Evolutionary conservation across 2,329 filamentous ascomycete genomes (phyloP).

Genomic region (Stemphylium vesicarium): DNA sequence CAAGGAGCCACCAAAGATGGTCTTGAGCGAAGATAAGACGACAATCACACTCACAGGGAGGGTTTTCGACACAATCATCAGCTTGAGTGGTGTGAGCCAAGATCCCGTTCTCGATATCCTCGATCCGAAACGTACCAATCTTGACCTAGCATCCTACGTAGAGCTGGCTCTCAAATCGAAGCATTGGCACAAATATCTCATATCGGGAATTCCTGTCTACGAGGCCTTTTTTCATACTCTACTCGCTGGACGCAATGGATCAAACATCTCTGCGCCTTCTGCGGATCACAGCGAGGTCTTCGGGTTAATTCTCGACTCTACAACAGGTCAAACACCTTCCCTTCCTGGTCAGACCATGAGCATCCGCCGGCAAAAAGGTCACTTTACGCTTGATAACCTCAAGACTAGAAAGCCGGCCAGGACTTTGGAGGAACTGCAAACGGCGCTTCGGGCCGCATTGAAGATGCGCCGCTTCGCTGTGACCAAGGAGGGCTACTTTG

Average conservation of each 20-base stretch:
- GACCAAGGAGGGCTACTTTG: constrained; percentile 29
- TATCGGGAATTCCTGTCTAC: constrained; percentile 16
- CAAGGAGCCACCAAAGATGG: neutral
- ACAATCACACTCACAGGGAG: constrained; percentile 22
- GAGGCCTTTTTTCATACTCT: constrained; percentile 34
- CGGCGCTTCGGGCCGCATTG: constrained; percentile 21
- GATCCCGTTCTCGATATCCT: constrained; percentile 23
- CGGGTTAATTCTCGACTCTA: constrained; percentile 29
- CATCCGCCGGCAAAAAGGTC: constrained; percentile 24
- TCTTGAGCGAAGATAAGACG: constrained; percentile 11
- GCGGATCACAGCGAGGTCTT: constrained; percentile 31
- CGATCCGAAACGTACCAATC: constrained; percentile 7
- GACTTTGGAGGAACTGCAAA: constrained; percentile 21
- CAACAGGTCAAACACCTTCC: constrained; percentile 16
- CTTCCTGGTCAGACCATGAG: constrained; percentile 31
- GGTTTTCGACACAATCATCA: constrained; percentile 21
- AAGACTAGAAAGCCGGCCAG: constrained; percentile 21
- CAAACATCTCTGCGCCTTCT: constrained; percentile 16
- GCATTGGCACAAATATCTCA: constrained; percentile 7
- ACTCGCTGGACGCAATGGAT: constrained; percentile 26
- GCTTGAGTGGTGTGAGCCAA: constrained; percentile 11
- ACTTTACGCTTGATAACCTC: constrained; percentile 29
- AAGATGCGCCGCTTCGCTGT: constrained; percentile 32
- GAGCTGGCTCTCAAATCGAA: constrained; percentile 8
- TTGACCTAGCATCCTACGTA: constrained; percentile 13